Evolutionary conservation across 2,329 filamentous ascomycete species (phyloP).

Genomic region (Drechmeria coniospora): DNA sequence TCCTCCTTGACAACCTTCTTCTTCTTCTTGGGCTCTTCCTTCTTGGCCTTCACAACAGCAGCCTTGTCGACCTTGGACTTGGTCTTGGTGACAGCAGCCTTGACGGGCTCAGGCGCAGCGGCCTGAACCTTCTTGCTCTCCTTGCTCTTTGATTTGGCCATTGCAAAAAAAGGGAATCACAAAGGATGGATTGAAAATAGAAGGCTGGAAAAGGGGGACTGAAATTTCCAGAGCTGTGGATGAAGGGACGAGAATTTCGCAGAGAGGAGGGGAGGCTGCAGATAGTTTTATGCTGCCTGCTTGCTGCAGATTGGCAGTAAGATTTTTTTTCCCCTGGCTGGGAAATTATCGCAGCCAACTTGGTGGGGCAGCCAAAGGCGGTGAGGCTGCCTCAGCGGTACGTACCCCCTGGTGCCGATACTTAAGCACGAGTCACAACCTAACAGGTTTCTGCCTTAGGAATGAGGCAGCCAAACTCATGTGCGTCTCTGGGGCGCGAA

Average conservation of each 20-base stretch:
- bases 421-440: conserved; percentile 1
- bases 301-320: too few relatives aligned
- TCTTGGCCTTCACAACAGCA: conserved; percentile 27
- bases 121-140: conserved; percentile 37
- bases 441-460: conserved; percentile 11
- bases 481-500: too few relatives aligned
- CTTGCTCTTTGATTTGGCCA: conserved; percentile 53
- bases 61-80: conserved; percentile 57
- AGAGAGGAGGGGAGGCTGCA: neutral
- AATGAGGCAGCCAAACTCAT: too few relatives aligned
- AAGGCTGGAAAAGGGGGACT: neutral
- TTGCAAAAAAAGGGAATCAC: conserved; percentile 26
- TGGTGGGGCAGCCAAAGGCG: conserved; percentile 19
- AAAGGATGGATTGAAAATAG: neutral
- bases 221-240: too few relatives aligned
- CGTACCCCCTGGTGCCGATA: conserved; percentile 4
- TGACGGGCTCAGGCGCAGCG: conserved; percentile 38
- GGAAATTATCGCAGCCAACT: too few relatives aligned
- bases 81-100: conserved; percentile 53
- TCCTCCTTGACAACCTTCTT: conserved; percentile 29
- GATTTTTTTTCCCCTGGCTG: conserved; percentile 17
- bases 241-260: too few relatives aligned
- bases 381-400: too few relatives aligned
- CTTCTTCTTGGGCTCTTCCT: conserved; percentile 32
- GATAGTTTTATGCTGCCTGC: conserved; percentile 1